Percentiles rank a stretch among this genome's conserved stretches.
These are phyloP conservation scores for Tetratostichococcus sp. DNA, from an alignment of 139 green algal genomes.

Conservation along the genomic window DNA sequence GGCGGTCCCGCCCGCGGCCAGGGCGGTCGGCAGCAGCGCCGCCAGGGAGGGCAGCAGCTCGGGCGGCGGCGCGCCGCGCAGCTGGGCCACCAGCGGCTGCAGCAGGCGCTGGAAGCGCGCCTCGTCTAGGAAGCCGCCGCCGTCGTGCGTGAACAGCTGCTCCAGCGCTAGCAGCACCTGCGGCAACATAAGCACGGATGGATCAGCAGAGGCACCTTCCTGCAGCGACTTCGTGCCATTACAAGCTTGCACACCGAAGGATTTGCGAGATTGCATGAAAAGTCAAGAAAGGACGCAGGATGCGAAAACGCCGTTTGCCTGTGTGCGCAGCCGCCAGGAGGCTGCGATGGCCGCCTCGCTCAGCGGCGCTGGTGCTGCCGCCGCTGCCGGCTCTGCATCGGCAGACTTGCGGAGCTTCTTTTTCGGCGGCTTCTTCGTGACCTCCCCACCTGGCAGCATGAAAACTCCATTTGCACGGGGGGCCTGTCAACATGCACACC, in stretches of 20 bases:
- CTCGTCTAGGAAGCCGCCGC: slow-evolving; percentile 59
- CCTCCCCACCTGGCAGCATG: slow-evolving; percentile 3
- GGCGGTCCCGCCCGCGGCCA: slow-evolving; percentile 2
- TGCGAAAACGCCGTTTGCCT: background rate
- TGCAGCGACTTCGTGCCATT: too few species aligned
- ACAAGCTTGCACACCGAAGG: too few species aligned
- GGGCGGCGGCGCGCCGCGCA: slow-evolving; percentile 24
- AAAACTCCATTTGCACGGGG: too few species aligned
- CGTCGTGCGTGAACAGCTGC: slow-evolving; percentile 80
- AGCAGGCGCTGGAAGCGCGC: slow-evolving; percentile 61
- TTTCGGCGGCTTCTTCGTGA: slow-evolving; percentile 27
- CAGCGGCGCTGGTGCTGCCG: slow-evolving; percentile 2
- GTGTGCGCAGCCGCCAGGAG: slow-evolving; percentile 24
- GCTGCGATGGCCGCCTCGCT: slow-evolving; percentile 1
- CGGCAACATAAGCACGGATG: too few species aligned
- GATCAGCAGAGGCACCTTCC: too few species aligned
- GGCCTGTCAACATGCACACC: too few species aligned
- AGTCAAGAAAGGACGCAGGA: too few species aligned
- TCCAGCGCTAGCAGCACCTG: slow-evolving; percentile 72
- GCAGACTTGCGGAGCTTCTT: slow-evolving; percentile 30
- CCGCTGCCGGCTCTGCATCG: background rate
- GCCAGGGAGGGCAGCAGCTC: slow-evolving; percentile 16
- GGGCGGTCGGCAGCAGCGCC: slow-evolving; percentile 13
- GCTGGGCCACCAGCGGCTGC: slow-evolving; percentile 50
- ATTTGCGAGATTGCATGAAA: too few species aligned